Conservation (phyloP, 1,139 yeast genomes). For the Geotrichum restrictum region DNA sequence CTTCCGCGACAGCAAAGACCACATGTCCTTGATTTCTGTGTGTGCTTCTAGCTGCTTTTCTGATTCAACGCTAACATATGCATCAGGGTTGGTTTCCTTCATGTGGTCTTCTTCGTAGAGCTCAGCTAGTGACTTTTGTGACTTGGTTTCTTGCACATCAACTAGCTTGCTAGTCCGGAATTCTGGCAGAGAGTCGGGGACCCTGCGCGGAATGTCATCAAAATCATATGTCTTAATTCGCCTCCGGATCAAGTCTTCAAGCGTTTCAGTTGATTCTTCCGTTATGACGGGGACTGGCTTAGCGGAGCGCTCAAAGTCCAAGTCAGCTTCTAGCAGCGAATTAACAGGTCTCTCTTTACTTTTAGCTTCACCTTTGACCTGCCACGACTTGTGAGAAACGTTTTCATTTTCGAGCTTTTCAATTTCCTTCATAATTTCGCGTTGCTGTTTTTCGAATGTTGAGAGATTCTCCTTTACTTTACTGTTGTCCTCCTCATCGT, state of each 20-base stretch:
- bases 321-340: constrained; percentile 60
- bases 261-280: constrained; percentile 73
- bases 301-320: constrained; percentile 70
- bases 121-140: constrained; percentile 85
- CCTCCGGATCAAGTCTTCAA: constrained; percentile 83
- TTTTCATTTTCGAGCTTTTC: constrained; percentile 77
- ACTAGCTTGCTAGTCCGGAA: constrained; percentile 49
- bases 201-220: constrained; percentile 77
- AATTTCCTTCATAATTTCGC: constrained; percentile 70
- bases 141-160: constrained; percentile 80
- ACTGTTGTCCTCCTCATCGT: constrained; percentile 39
- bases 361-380: constrained; percentile 86
- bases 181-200: constrained; percentile 54
- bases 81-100: constrained; percentile 46
- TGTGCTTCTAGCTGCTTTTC: constrained; percentile 72
- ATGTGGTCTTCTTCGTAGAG: constrained; percentile 78
- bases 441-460: constrained; percentile 80
- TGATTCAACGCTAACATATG: constrained; percentile 39
- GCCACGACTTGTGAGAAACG: constrained; percentile 89
- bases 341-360: constrained; percentile 80
- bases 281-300: constrained; percentile 93
- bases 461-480: constrained; percentile 49
- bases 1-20: constrained; percentile 59
- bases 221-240: constrained; percentile 72
- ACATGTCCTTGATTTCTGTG: constrained; percentile 68